These are phyloP conservation scores for Afroboletus lepidellus DNA, from an alignment of 1,284 basidiomycete species.

Conservation along the genomic window DNA sequence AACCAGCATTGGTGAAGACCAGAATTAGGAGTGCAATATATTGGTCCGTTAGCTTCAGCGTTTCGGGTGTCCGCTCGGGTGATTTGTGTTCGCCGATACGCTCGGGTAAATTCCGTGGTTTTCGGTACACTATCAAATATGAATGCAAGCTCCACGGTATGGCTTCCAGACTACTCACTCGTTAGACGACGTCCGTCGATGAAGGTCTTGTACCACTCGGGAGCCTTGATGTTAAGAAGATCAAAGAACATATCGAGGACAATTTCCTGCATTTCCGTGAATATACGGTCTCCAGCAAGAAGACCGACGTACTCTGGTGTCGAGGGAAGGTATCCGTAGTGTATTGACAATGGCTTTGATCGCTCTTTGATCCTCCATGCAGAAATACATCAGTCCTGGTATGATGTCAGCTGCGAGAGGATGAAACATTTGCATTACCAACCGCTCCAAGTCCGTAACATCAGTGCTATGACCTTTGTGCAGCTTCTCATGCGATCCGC, in stretches of 20 bases:
- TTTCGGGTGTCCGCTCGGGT: conserved; percentile 53
- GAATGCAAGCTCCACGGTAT: neutral
- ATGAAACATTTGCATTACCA: conserved; percentile 28
- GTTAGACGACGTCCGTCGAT: conserved; percentile 84
- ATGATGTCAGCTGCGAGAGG: conserved; percentile 10
- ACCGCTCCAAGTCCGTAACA: conserved; percentile 95
- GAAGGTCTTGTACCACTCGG: conserved; percentile 89
- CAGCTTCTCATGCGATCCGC: conserved; percentile 77
- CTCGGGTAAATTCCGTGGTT: conserved; percentile 46
- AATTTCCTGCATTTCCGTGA: conserved; percentile 62
- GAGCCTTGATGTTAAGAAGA: conserved; percentile 86
- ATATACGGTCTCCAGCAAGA: neutral
- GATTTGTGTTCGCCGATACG: conserved; percentile 32
- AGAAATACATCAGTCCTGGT: conserved; percentile 89
- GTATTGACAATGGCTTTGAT: conserved; percentile 85
- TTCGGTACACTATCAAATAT: conserved; percentile 60
- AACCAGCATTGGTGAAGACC: conserved; percentile 83
- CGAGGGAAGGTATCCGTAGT: conserved; percentile 83
- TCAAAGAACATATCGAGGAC: conserved; percentile 94
- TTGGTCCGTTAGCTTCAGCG: conserved; percentile 87
- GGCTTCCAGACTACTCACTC: conserved; percentile 47
- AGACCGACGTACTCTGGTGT: conserved; percentile 65
- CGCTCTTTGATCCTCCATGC: conserved; percentile 84
- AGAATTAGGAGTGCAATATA: conserved; percentile 89
- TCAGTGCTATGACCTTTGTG: conserved; percentile 75